A percentile compares a stretch with the other conserved stretches of the same genome.
Evolutionary conservation across 2,329 filamentous ascomycete species (phyloP).

Genomic region (Zymoseptoria tritici): DNA sequence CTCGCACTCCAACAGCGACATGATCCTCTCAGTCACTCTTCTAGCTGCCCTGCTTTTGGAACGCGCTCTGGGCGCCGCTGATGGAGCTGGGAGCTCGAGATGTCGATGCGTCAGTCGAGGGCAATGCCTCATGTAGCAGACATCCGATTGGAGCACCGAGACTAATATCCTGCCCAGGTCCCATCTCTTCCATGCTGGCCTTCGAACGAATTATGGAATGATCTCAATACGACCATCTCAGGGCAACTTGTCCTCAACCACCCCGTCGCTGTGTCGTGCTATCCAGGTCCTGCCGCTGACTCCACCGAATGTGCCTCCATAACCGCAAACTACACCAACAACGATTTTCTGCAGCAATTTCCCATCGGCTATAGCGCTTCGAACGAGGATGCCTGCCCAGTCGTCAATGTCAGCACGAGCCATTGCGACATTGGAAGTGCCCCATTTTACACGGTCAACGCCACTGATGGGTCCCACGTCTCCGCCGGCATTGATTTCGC

Average conservation of each 20-base stretch:
- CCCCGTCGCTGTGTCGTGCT: conserved; percentile 32
- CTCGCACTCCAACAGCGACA: neutral
- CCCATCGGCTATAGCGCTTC: conserved; percentile 27
- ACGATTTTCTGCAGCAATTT: conserved; percentile 22
- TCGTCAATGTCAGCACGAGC: conserved; percentile 1
- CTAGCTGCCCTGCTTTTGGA: neutral
- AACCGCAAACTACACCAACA: conserved; percentile 20
- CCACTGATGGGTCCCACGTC: conserved; percentile 1
- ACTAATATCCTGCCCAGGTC: neutral
- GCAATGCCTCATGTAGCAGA: neutral
- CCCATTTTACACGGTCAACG: conserved; percentile 7
- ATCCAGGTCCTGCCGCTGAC: conserved; percentile 25
- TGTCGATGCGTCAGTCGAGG: neutral
- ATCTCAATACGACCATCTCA: conserved; percentile 28
- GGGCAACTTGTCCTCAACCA: conserved; percentile 29
- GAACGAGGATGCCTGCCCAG: conserved; percentile 22
- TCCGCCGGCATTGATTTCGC: conserved; percentile 1
- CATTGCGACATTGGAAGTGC: conserved; percentile 23
- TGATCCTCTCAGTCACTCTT: neutral
- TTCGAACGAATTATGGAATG: conserved; percentile 22
- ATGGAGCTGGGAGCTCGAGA: neutral
- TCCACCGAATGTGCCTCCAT: conserved; percentile 21
- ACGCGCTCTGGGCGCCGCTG: neutral
- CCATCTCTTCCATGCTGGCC: conserved; percentile 31
- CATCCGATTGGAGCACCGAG: neutral